Evolutionary conservation across 192 early-diverging fungal species (phyloP).

Genomic region (Mortierella alpina): DNA sequence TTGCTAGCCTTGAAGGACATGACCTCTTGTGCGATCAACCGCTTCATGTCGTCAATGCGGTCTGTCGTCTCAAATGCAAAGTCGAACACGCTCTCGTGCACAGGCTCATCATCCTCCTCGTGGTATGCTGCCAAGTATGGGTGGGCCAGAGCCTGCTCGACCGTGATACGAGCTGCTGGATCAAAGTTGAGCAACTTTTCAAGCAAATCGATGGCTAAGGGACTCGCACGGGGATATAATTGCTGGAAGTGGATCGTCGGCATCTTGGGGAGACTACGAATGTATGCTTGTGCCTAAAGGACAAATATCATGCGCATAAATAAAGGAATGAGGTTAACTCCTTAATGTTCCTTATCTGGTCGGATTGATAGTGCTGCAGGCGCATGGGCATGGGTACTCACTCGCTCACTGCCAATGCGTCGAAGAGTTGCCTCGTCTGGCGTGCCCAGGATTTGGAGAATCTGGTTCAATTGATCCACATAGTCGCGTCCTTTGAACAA

Average conservation of each 20-base stretch:
- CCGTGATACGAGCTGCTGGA: slow-evolving; percentile 90
- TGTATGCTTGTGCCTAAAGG: slow-evolving; percentile 90
- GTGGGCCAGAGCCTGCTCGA: slow-evolving; percentile 93
- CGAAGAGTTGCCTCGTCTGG: slow-evolving; percentile 89
- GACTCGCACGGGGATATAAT: slow-evolving; percentile 88
- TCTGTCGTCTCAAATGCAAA: slow-evolving; percentile 86
- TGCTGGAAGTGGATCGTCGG: slow-evolving; percentile 86
- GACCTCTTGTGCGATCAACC: slow-evolving; percentile 84
- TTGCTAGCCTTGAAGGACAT: slow-evolving; percentile 79
- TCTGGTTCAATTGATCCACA: slow-evolving; percentile 98
- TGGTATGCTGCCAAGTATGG: slow-evolving; percentile 95
- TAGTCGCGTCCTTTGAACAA: slow-evolving; percentile 98
- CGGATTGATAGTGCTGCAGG: too few species aligned
- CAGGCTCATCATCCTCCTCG: slow-evolving; percentile 88
- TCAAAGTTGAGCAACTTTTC: slow-evolving; percentile 93
- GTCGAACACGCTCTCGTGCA: slow-evolving; percentile 76
- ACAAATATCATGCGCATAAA: neutral
- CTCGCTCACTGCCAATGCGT: slow-evolving; percentile 92
- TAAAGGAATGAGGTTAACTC: neutral
- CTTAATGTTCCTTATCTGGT: too few species aligned
- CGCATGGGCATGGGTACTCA: slow-evolving; percentile 32
- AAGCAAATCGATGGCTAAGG: slow-evolving; percentile 86
- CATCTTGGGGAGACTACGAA: slow-evolving; percentile 89
- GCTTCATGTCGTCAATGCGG: slow-evolving; percentile 82
- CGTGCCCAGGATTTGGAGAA: slow-evolving; percentile 92